phyloP scores from a whole-genome alignment of 257 asterid genomes.

The Galeopsis tetrahit region DNA sequence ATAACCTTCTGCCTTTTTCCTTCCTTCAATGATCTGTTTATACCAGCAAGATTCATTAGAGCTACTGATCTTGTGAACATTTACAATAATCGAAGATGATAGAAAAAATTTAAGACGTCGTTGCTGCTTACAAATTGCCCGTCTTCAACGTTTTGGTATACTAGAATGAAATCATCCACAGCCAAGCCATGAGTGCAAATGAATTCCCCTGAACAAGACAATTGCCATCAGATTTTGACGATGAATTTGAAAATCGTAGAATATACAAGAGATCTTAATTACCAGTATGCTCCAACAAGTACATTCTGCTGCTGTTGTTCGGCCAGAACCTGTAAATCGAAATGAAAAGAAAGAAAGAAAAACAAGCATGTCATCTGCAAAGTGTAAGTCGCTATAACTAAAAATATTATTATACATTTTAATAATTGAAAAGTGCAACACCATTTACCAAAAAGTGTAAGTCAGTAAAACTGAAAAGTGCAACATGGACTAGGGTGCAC shows the following conservation, averaged over 20 bases:
- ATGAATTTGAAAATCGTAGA: background rate
- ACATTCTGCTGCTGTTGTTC: constrained; percentile 68
- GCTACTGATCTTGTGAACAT: constrained; percentile 21
- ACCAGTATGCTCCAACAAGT: constrained; percentile 66
- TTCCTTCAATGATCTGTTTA: constrained; percentile 53
- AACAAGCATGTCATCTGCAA: background rate
- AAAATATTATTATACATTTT: too few species aligned
- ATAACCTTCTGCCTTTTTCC: constrained; percentile 35
- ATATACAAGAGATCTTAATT: too few species aligned
- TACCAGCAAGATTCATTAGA: background rate
- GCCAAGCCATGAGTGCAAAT: constrained; percentile 44
- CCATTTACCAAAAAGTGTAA: too few species aligned
- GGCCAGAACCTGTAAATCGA: constrained; percentile 55
- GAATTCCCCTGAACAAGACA: constrained; percentile 48
- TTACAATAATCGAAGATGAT: background rate
- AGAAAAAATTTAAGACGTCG: too few species aligned
- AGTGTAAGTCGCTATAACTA: too few species aligned
- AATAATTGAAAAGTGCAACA: too few species aligned
- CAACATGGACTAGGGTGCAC: too few species aligned
- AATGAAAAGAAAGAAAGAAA: background rate
- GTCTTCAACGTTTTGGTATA: constrained; percentile 52
- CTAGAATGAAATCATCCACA: constrained; percentile 51
- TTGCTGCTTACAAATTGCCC: constrained; percentile 49
- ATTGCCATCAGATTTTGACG: background rate
- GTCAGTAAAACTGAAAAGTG: too few species aligned